Base-by-base conservation (phyloP, 306 rosid genomes). In the Pyrus betulifolia region DNA sequence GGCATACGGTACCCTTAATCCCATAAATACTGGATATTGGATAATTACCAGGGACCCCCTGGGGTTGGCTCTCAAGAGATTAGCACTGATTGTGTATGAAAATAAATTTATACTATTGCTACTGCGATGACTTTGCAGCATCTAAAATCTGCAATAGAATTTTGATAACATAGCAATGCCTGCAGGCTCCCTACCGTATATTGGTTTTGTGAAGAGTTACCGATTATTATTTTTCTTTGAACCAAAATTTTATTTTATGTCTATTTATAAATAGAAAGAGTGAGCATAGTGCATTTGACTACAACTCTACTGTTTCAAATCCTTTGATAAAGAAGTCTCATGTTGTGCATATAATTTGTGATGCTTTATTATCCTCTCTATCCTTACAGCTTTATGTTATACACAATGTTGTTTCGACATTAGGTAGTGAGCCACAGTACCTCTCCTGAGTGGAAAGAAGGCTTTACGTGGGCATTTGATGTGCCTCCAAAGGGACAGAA, bases 401-500 rank as follows among this genome's bases (percentile, higher is more conserved):
- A 8, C 63, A 33, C 77, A 42, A 45, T 80, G 65, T 13, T 59
- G 30, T 59, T 64, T 73, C 28, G 49, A 44, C 67, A 65, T 8
- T 77, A 95, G 98, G 96, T 95, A 4, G 94, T 95, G 81, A 91
- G 85, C 88, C 97, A 89, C 69, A 89, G 89, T 82, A 86, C 86
- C 49, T 89, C 92, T 58, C 98, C 98, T 21, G 98, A 95, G 82
- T 95, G 98, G 98, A 87, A 95, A 79, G 98, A 95, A 92, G 97
- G 98, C 31, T 95, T 95, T 89, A 90, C 93, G 1, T 95, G 98
- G 98, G 97, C 89, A 60, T 95, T 92, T 76, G 97, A 95, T 76
- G 96, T 90, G 45, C 98, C 98, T 80, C 97, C 97, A 30, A 95
- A 92, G 87, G 97, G 98, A 80, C 98, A 95, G 76, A 95, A 92